Percentiles rank a stretch among this genome's conserved stretches.
Evolutionary conservation across 495 filamentous ascomycete genomes (phyloP).

Genomic region (Penicillium canariense): DNA sequence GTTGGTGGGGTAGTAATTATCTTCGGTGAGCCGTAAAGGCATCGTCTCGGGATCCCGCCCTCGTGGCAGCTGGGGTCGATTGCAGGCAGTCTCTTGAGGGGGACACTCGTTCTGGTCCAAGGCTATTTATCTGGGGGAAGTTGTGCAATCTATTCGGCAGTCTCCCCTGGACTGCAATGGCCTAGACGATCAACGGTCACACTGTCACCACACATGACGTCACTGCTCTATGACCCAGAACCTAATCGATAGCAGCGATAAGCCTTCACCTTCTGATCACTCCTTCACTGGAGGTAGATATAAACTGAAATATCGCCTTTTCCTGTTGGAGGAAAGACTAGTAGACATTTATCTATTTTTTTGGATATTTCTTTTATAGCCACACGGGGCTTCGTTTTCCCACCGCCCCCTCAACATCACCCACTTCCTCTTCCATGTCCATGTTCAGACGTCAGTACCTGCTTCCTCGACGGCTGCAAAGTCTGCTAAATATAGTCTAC

Average conservation of each 20-base stretch:
- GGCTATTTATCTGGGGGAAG: no score
- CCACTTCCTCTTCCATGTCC: no score
- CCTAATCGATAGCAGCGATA: neutral
- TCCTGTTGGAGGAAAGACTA: no score
- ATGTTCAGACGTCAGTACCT: no score
- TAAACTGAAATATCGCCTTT: neutral
- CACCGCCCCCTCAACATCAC: neutral
- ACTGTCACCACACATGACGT: neutral
- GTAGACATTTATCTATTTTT: neutral
- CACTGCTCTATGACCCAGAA: neutral
- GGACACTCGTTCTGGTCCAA: no score
- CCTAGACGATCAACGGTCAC: neutral
- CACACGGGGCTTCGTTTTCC: neutral
- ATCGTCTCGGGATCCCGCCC: conserved; percentile 29
- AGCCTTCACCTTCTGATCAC: neutral
- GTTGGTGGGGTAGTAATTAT: conserved; percentile 9
- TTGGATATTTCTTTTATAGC: no score
- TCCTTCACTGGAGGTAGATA: neutral
- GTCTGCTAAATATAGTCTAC: no score
- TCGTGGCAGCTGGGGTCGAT: conserved; percentile 6
- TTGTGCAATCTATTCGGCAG: neutral
- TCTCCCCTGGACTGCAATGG: neutral
- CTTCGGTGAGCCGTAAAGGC: conserved; percentile 28
- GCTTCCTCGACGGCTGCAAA: no score
- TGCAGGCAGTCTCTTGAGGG: neutral